Percentiles rank a stretch among this genome's conserved stretches.
Evolutionary conservation across 139 green algal genomes (phyloP).

Genomic region (Yamagishiella unicocca): DNA sequence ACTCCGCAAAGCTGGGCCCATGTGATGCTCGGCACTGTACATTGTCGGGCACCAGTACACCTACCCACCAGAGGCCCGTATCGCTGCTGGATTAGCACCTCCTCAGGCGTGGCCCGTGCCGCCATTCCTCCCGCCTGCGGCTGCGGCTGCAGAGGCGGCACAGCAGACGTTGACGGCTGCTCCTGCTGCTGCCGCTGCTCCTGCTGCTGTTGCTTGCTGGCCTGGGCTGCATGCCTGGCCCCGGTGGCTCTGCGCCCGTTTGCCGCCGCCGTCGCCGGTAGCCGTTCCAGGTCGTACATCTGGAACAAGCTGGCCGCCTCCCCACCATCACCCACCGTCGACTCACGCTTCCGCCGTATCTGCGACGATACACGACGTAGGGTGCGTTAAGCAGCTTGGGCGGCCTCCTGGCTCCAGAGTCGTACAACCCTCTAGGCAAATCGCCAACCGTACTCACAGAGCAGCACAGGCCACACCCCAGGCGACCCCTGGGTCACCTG

Average conservation of each 20-base stretch:
- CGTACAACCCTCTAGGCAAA: too few relatives aligned
- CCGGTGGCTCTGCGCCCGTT: not conserved
- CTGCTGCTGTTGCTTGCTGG: not conserved
- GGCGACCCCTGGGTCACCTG: too few relatives aligned
- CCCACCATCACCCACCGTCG: not conserved
- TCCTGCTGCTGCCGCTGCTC: not conserved
- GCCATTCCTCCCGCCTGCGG: not conserved
- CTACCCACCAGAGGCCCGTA: constrained; percentile 50
- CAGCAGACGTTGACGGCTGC: not conserved
- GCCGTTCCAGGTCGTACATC: constrained; percentile 43
- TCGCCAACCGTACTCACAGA: too few relatives aligned
- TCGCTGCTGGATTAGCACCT: constrained; percentile 34
- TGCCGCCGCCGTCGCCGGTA: not conserved
- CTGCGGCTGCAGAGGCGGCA: not conserved
- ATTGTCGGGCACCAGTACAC: not conserved
- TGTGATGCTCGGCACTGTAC: too few relatives aligned
- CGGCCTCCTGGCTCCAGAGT: too few relatives aligned
- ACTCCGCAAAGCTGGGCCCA: too few relatives aligned
- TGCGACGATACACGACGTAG: constrained; percentile 6
- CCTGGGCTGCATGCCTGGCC: not conserved
- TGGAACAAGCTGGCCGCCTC: constrained; percentile 5
- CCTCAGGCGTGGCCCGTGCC: not conserved
- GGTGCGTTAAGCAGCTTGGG: too few relatives aligned
- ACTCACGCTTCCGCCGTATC: not conserved
- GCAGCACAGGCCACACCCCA: too few relatives aligned